Evolutionary conservation across 2,329 filamentous ascomycete genomes (phyloP), one percentile per base, ranked within the genome.

Genomic region (Tolypocladium tundrense): DNA sequence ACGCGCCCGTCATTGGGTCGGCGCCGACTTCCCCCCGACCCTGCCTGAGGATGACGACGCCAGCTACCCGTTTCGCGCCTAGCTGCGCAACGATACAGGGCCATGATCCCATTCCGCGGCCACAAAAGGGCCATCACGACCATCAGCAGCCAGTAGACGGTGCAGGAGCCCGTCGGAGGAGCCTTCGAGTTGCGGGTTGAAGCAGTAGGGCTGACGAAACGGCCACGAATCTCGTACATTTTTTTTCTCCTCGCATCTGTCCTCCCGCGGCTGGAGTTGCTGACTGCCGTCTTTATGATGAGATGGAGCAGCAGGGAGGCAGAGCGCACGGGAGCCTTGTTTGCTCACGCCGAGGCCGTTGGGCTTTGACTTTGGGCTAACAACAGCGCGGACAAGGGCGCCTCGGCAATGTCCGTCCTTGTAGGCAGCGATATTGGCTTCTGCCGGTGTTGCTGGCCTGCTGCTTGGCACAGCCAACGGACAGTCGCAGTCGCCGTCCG

Each of bases 131-230:
- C 48, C 48, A 11, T 14, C 1, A 33, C 27, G 16, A n/a, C 27
- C 37, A 58, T 57, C 64, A 59, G 24, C 56, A 57, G 55, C 58
- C 58, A 57, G 58, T 57, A 37, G 50, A 21, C 48, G 48, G 48
- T 51, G 40, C 42, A 51, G 55, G 31, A 61, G 27, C 19, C 48
- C 58, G 60, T 54, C n/a, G 43, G 54, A 54, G 39, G 37, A 42
- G 52, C 42, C 37, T 35, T 43, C 35, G 37, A 51, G 37, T 31
- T 16, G 55, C 35, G 52, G 39, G 55, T 56, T 55, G 54, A 35
- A 56, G 45, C 27, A 52, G 55, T 57, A 64, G 58, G 62, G 62
- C 62, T 64, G 61, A 62, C 62, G 53, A 57, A 53, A 42, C n/a
- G 33, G 58, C 58, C 57, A 51, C 61, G 61, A 58, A 58, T 31